Evolutionary conservation across 2,329 filamentous ascomycete genomes (phyloP).

Genomic region (Stagonosporopsis chrysanthemi): DNA sequence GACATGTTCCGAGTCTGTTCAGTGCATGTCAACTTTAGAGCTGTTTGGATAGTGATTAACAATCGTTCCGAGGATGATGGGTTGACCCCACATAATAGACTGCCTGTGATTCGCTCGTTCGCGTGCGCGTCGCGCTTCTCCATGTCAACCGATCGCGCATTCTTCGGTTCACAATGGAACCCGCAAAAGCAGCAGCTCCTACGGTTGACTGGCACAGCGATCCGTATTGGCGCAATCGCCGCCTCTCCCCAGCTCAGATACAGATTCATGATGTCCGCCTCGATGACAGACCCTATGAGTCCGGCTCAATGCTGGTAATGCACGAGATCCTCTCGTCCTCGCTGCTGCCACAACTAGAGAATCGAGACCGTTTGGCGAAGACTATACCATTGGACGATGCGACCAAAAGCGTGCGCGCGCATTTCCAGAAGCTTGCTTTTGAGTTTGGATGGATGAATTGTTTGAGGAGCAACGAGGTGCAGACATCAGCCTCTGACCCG

Average conservation of each 20-base stretch:
- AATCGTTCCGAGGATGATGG: conserved; percentile 4
- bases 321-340: conserved; percentile 46
- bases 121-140: conserved; percentile 4
- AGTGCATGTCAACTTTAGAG: background rate
- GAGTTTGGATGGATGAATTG: conserved; percentile 55
- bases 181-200: conserved; percentile 29
- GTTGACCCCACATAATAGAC: background rate
- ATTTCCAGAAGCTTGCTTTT: conserved; percentile 43
- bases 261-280: conserved; percentile 52
- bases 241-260: conserved; percentile 50
- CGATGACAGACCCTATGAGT: conserved; percentile 41
- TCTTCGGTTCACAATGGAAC: conserved; percentile 15
- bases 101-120: conserved; percentile 9
- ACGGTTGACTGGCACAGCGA: conserved; percentile 48
- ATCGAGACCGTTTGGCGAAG: conserved; percentile 31
- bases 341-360: conserved; percentile 42
- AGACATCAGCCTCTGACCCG: conserved; percentile 39
- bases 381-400: conserved; percentile 29
- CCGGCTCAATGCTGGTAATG: conserved; percentile 50
- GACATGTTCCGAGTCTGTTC: background rate
- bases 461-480: conserved; percentile 44
- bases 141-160: background rate
- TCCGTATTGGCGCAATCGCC: conserved; percentile 49
- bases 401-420: conserved; percentile 47
- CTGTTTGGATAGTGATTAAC: background rate